Evolutionary conservation across 2,329 filamentous ascomycete species (phyloP), one percentile per base, ranked within the genome.

Genomic region (Cladophialophora psammophila): DNA sequence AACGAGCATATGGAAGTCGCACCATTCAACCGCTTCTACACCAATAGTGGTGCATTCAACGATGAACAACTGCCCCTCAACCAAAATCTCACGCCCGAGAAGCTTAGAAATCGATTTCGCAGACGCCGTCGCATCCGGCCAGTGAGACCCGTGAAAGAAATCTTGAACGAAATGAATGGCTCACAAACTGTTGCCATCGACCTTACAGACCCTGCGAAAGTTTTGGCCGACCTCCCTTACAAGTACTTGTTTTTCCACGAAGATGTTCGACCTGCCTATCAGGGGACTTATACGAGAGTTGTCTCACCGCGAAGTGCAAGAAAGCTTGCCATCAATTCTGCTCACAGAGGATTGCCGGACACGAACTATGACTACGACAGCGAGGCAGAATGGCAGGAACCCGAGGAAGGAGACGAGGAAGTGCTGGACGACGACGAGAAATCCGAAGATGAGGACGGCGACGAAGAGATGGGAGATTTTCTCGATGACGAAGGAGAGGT

Each of bases 401-500:
- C 88, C 38, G 80, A 93, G 85, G 82, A 94, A 86, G 90, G 91
- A 65, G 87, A 87, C 40, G 90, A 91, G 72, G 88, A 91, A 60
- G 78, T 90, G 2, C 87, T 86, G 2, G 88, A 90, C 66, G 87
- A 86, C 35, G 88, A 90, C 64, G 88, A 90, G 5, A 85, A 87
- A 59, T 82, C 85, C 9, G 83, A 84, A 61, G 86, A 84, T 63
- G 84, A 86, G 4, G 87, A 87, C 10, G 90, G 88, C n/a, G 91
- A 92, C 15, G 91, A 92, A 69, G 93, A 96, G 67, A 91, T 97
- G 89, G 92, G 93, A 3, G 94, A 89, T 18, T 97, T 97, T 75
- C 83, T 97, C 1, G 94, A 97, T 72, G 92, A 96, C 73, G 92
- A 92, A 5, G 92, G 96, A 61, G 92, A 95, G 78, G 76, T 82